These are phyloP conservation scores for Colletotrichum incanum DNA, from an alignment of 2,329 filamentous ascomycete species.

Conservation along the genomic window DNA sequence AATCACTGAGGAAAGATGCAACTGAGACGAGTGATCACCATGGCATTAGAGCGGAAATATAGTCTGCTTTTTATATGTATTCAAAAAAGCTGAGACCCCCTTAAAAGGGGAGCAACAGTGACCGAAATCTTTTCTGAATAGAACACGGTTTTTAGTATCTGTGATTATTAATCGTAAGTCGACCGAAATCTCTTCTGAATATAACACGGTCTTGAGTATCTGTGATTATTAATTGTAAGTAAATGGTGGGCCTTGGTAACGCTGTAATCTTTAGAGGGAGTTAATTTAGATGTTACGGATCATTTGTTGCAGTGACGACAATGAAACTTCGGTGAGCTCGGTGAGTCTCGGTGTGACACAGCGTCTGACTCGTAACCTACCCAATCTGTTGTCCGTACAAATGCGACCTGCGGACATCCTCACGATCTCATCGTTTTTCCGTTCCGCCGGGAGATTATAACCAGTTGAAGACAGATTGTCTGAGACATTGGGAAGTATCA, in stretches of 20 bases:
- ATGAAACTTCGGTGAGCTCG: not conserved
- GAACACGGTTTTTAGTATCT: not conserved
- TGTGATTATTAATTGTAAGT: too few species aligned
- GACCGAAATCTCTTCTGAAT: not conserved
- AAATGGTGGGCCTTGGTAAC: too few species aligned
- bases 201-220: not conserved
- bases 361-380: conserved; percentile 35
- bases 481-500: conserved; percentile 10
- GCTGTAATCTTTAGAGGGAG: too few species aligned
- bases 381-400: conserved; percentile 7
- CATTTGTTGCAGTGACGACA: not conserved
- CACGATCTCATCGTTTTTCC: conserved; percentile 36
- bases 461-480: not conserved
- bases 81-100: not conserved
- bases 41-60: too few species aligned
- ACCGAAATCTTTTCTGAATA: not conserved
- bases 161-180: too few species aligned
- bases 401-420: not conserved
- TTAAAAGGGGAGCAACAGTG: not conserved
- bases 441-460: conserved; percentile 28
- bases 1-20: too few species aligned
- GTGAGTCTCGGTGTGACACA: not conserved
- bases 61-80: not conserved
- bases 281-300: not conserved
- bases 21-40: too few species aligned